Evolutionary conservation across 441 rosid genomes (phyloP).

Genomic region (Adansonia madagascariensis): DNA sequence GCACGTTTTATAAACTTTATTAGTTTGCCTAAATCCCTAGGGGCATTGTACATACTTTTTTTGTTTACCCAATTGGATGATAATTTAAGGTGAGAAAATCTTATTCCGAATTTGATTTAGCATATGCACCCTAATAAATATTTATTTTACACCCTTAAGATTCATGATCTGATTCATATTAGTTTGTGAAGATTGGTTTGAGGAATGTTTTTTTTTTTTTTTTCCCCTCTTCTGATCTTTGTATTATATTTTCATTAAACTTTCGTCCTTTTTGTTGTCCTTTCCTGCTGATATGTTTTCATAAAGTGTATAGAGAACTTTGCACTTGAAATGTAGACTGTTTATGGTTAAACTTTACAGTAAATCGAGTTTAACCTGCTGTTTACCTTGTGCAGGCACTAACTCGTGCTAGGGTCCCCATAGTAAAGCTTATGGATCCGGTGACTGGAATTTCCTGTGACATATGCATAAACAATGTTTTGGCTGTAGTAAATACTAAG

Average conservation of each 20-base stretch:
- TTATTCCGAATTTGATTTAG: neutral
- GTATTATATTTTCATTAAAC: neutral
- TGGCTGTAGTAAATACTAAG: conserved; percentile 95
- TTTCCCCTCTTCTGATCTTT: neutral
- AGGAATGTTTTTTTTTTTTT: neutral
- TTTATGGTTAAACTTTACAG: neutral
- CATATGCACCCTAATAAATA: neutral
- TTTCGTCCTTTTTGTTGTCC: conserved; percentile 7
- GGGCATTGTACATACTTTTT: neutral
- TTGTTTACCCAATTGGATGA: neutral
- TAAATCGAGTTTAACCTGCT: neutral
- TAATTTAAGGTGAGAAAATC: neutral
- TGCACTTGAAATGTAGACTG: neutral
- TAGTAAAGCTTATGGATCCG: conserved; percentile 97
- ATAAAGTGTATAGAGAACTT: neutral
- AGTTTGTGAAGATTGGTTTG: neutral
- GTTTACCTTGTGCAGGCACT: conserved; percentile 57
- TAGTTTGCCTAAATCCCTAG: neutral
- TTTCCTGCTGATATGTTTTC: conserved; percentile 9
- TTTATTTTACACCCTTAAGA: neutral
- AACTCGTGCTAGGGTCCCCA: conserved; percentile 92
- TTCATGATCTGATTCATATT: neutral
- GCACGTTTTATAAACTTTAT: neutral
- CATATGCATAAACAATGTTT: conserved; percentile 86
- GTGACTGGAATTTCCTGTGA: conserved; percentile 89